phyloP scores from a whole-genome alignment of 257 asterid species.

The Galeopsis tetrahit region DNA sequence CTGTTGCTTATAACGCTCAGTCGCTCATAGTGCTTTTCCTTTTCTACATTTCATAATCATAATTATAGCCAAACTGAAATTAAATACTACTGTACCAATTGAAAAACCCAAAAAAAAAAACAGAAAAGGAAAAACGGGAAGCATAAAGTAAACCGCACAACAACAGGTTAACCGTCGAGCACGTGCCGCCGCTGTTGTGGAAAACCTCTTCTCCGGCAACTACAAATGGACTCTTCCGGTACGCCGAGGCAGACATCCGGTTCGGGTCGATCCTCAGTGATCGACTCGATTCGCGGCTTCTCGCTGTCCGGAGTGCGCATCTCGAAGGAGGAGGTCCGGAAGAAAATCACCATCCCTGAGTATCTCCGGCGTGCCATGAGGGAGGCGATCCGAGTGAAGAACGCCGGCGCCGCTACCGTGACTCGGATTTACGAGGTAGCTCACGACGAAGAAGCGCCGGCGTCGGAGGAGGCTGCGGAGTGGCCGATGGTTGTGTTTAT shows the following conservation, averaged over 20 bases:
- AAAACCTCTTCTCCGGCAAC: not conserved
- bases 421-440: slow-evolving; percentile 48
- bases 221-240: slow-evolving; percentile 45
- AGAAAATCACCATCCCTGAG: slow-evolving; percentile 70
- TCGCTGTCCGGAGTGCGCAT: slow-evolving; percentile 67
- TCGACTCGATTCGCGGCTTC: slow-evolving; percentile 71
- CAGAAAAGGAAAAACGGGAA: too few relatives aligned
- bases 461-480: slow-evolving; percentile 50
- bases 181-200: slow-evolving; percentile 28
- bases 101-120: not conserved
- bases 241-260: slow-evolving; percentile 33
- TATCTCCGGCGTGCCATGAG: slow-evolving; percentile 73
- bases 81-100: not conserved
- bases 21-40: not conserved
- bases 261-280: slow-evolving; percentile 76
- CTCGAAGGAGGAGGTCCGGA: slow-evolving; percentile 68
- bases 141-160: not conserved
- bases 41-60: not conserved
- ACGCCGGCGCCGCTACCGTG: slow-evolving; percentile 46
- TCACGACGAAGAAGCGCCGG: slow-evolving; percentile 42
- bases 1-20: too few relatives aligned
- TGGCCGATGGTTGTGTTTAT: slow-evolving; percentile 80
- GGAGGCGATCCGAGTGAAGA: slow-evolving; percentile 72
- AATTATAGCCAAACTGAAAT: not conserved
- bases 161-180: slow-evolving; percentile 35